Conservation (phyloP, 163 green algal species). For the Chlorella variabilis region DNA sequence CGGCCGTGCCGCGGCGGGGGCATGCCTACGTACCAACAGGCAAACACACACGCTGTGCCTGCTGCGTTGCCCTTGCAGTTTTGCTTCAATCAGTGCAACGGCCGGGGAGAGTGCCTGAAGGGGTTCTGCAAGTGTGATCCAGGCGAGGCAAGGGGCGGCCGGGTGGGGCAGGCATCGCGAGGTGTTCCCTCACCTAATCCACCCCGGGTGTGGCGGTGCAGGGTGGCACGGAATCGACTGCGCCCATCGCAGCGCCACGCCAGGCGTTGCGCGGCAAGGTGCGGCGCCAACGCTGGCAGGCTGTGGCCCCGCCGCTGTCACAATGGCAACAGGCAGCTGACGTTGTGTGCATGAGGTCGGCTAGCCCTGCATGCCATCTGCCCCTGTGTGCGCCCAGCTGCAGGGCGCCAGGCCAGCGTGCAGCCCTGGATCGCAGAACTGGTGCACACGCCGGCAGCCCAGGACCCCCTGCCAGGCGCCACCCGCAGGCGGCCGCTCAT, state of each 20-base stretch:
- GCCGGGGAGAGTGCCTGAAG: constrained; percentile 60
- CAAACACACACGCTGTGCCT: no score
- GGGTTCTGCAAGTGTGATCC: constrained; percentile 71
- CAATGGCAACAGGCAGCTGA: no score
- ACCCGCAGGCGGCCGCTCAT: constrained; percentile 20
- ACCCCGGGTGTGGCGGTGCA: no score
- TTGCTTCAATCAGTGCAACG: constrained; percentile 73
- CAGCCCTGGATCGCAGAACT: constrained; percentile 11
- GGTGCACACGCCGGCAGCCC: constrained; percentile 38
- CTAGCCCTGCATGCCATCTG: no score
- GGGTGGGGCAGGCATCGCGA: no score
- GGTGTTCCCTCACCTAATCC: no score
- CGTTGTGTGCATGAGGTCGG: no score
- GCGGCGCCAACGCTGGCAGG: not conserved
- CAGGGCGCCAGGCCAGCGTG: not conserved
- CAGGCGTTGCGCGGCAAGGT: not conserved
- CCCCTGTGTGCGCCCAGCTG: not conserved
- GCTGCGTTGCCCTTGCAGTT: constrained; percentile 26
- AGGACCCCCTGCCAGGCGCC: not conserved
- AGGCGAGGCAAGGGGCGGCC: no score
- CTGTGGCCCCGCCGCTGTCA: not conserved
- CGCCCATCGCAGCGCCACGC: constrained; percentile 20
- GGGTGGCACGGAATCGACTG: constrained; percentile 50
- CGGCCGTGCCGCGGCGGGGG: no score
- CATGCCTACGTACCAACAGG: no score